Evolutionary conservation across 306 rosid species (phyloP), one percentile per base, ranked within the genome.

Genomic region (Erythrophleum fordii): DNA sequence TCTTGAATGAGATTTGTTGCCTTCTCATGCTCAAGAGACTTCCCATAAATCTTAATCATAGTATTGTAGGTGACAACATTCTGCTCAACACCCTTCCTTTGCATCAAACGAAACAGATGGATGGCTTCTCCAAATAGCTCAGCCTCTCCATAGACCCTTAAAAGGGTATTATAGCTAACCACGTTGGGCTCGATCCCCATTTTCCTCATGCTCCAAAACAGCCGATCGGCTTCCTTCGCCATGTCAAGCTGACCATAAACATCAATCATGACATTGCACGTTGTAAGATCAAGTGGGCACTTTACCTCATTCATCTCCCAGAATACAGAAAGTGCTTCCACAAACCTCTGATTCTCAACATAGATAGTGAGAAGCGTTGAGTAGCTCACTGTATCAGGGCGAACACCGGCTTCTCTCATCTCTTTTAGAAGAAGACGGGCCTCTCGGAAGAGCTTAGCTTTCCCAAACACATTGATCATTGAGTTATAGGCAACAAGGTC

Each of bases 161-260:
- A 83, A 76, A 95, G 90, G 6, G 99, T 95, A 64, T 95, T 95
- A 69, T 91, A 95, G 84, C 95, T 95, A 71, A 95, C 97, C 29
- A 95, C 97, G 75, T 66, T 90, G 14, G 99, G 99, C 70, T 90
- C 92, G 49, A 95, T 80, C 53, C 92, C 99, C 84, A 92, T 83
- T 82, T 93, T 93, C 84, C 92, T 89, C 97, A 95, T 90, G 82
- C 99, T 89, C 99, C 99, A 93, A 79, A 95, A 95, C 77, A 95
- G 85, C 55, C 92, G 76, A 70, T 95, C 99, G 11, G 97, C 97
- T 77, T 93, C 99, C 87, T 90, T 91, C 37, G 87, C 94, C 99
- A 95, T 91, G 58, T 93, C 94, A 73, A 95, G 89, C 89, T 90
- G 99, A 78, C 99, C 99, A 60, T 95, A 95, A 61, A 91, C 97